These are phyloP conservation scores for Leishmania amazonensis DNA, from an alignment of 208 protist genomes.

Conservation along the genomic window DNA sequence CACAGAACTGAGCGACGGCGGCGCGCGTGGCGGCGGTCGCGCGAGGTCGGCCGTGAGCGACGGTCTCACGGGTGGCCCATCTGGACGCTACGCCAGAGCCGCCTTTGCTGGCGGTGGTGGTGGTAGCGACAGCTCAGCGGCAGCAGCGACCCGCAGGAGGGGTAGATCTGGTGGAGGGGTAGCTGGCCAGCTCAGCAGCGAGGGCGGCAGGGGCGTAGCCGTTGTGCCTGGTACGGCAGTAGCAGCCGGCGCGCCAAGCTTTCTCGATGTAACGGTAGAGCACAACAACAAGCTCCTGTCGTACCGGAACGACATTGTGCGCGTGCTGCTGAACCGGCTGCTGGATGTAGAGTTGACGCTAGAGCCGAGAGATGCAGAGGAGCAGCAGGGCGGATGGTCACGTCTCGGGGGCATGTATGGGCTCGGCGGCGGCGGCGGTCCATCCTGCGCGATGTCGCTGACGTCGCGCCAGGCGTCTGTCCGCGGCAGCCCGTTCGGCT, in stretches of 20 bases:
- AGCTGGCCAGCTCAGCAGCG: neutral
- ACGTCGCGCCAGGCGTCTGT: neutral
- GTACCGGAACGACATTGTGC: constrained; percentile 68
- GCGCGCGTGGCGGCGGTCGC: neutral
- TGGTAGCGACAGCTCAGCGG: constrained; percentile 2
- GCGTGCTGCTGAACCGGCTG: constrained; percentile 61
- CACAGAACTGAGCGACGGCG: constrained; percentile 17
- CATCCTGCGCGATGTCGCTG: neutral
- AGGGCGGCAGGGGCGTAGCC: neutral
- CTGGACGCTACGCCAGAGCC: neutral
- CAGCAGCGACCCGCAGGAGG: neutral
- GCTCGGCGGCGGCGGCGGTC: neutral
- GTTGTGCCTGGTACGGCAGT: neutral
- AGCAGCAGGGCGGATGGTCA: neutral
- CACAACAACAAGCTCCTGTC: constrained; percentile 77
- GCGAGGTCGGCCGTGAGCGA: neutral
- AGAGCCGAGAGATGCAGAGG: constrained; percentile 37
- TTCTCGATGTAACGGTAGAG: constrained; percentile 15
- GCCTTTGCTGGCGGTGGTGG: neutral
- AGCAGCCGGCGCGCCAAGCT: neutral
- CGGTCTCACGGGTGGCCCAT: neutral
- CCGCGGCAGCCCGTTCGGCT: constrained; percentile 12
- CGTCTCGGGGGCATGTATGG: neutral
- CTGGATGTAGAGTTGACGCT: constrained; percentile 70
- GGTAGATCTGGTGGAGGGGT: neutral